A percentile compares a stretch with the other conserved stretches of the same genome.
These are phyloP conservation scores for Corynascus novoguineensis DNA, from an alignment of 495 filamentous ascomycete genomes.

Conservation along the genomic window DNA sequence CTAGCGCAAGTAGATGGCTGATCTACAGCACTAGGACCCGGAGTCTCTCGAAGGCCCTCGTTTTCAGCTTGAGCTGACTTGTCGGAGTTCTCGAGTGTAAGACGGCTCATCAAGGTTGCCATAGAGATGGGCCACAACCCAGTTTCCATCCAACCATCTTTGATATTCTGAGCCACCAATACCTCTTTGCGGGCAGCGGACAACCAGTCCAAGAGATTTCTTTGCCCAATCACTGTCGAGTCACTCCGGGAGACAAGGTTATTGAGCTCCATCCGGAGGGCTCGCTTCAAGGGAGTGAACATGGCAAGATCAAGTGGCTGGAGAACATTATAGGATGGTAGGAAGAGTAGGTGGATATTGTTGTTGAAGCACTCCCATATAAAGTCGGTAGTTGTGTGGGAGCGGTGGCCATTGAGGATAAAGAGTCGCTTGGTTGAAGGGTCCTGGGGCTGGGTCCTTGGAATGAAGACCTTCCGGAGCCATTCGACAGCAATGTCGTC, in stretches of 20 bases:
- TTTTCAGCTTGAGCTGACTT: background rate
- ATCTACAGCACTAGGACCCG: background rate
- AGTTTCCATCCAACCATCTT: background rate
- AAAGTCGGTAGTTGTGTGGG: constrained; percentile 15
- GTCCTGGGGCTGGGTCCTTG: constrained; percentile 9
- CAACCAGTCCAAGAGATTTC: background rate
- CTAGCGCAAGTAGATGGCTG: background rate
- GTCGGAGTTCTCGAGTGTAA: background rate
- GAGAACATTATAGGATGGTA: constrained; percentile 13
- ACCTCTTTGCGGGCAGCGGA: background rate
- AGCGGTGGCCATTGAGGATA: constrained; percentile 28
- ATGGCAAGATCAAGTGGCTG: constrained; percentile 24
- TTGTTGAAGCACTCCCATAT: constrained; percentile 8
- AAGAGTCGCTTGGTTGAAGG: constrained; percentile 21
- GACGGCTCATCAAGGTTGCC: background rate
- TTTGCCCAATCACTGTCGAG: background rate
- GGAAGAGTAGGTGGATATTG: constrained; percentile 11
- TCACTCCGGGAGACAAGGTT: background rate
- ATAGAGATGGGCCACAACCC: background rate
- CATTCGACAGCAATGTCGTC: constrained; percentile 3
- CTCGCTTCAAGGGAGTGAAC: background rate
- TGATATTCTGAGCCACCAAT: background rate
- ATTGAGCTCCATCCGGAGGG: background rate
- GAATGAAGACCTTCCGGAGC: constrained; percentile 16
- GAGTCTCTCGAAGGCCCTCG: background rate